Evolutionary conservation across 2,329 filamentous ascomycete genomes (phyloP), one percentile per base, ranked within the genome.

Genomic region (Dothideomycetes sp.): DNA sequence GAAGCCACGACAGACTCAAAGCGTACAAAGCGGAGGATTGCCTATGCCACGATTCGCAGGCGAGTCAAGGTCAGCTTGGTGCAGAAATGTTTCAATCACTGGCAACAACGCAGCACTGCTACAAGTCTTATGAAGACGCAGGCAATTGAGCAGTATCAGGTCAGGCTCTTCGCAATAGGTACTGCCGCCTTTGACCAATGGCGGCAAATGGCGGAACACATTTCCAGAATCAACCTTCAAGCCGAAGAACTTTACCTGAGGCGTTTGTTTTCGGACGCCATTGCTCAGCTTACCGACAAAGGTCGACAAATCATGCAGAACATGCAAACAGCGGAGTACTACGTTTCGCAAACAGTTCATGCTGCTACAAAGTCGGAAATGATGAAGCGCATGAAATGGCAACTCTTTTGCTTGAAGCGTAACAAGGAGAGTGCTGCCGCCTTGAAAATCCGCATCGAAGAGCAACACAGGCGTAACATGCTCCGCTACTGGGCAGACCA

Each of bases 331-430:
- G 73, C 73, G 10, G 43, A 59, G 3, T 54, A 59, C 1, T 60
- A 73, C 27, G 53, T 64, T 37, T 63, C 66, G 18, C 60, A 70
- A 42, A 66, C 65, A 31, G 56, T 67, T 4, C 63, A 70, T 10
- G 57, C 39, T 5, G 36, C 40, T 4, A 30, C 32, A 2, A 34
- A 14, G n/a, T 35, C 40, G 12, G 40, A 39, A 24, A 42, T 35
- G 22, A 57, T 78, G 41, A 73, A 71, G 51, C 73, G 68, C 49
- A 57, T 78, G n/a, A 73, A 71, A 38, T 70, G 76, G 56, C 66
- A 66, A 5, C 58, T 72, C 2, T 78, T 78, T 56, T 72, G 74
- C 31, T 57, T 73, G 4, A 61, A 63, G 17, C 66, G 67, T 37
- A 64, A 64, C 17, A 54, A 62, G 8, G 66, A 75, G 41, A 73